These are phyloP conservation scores for Fomitopsis betulina DNA, from an alignment of 1,284 basidiomycete species.

Conservation along the genomic window DNA sequence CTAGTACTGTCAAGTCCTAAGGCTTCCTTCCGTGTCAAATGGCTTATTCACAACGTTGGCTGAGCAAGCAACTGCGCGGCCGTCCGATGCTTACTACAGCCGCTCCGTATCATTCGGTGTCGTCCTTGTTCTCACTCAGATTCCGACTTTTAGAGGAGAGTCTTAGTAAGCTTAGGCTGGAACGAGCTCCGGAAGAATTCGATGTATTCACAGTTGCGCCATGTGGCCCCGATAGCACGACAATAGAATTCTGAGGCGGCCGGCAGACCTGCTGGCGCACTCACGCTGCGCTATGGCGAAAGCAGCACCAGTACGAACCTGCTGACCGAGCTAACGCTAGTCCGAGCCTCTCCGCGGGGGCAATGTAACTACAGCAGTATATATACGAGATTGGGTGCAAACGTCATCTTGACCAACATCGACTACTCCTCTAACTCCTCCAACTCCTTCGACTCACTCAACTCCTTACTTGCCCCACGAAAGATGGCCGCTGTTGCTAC, in stretches of 20 bases:
- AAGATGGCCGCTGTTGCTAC: constrained; percentile 25
- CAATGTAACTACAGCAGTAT: not conserved
- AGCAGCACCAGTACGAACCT: not conserved
- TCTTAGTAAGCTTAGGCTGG: not conserved
- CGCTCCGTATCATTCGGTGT: too few relatives aligned
- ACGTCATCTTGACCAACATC: not conserved
- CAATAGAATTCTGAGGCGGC: not conserved
- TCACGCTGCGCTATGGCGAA: not conserved
- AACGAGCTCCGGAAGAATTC: not conserved
- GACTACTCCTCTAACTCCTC: not conserved
- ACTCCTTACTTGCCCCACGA: not conserved
- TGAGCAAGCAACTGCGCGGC: too few relatives aligned
- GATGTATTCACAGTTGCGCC: not conserved
- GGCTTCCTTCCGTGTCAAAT: too few relatives aligned
- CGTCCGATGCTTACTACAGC: too few relatives aligned
- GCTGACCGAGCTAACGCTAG: constrained; percentile 2
- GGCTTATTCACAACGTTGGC: too few relatives aligned
- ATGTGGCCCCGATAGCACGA: constrained; percentile 4
- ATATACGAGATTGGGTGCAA: not conserved
- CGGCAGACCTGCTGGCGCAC: not conserved
- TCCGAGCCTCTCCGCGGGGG: not conserved
- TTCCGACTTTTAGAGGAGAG: not conserved
- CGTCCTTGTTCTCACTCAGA: not conserved
- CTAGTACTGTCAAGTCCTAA: too few relatives aligned
- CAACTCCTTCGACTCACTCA: not conserved